A percentile compares a stretch with the other conserved stretches of the same genome.
Conservation (phyloP, 768 basidiomycete genomes). For the Auriscalpium orientale region DNA sequence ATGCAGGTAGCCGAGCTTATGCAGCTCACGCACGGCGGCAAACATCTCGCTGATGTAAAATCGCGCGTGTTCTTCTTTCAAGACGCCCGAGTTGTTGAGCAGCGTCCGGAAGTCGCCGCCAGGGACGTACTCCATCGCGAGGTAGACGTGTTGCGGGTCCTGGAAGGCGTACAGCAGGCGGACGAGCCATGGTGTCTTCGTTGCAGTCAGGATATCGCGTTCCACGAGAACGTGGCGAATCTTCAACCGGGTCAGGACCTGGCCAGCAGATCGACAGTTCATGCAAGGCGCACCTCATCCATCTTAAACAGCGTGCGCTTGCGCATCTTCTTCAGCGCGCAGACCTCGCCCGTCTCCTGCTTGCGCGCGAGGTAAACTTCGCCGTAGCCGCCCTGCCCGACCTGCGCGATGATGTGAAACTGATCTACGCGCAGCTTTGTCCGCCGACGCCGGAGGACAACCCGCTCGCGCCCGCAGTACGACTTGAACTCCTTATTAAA, state of each 20-base stretch:
- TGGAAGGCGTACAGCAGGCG: slow-evolving; percentile 94
- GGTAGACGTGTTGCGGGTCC: slow-evolving; percentile 82
- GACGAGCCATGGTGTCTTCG: slow-evolving; percentile 97
- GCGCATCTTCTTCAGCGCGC: slow-evolving; percentile 95
- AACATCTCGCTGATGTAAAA: slow-evolving; percentile 99
- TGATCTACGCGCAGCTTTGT: slow-evolving; percentile 90
- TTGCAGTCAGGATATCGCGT: slow-evolving; percentile 94
- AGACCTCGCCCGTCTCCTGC: slow-evolving; percentile 92
- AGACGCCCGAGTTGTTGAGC: slow-evolving; percentile 93
- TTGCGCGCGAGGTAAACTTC: slow-evolving; percentile 96
- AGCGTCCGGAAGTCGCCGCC: slow-evolving; percentile 98
- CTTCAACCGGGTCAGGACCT: slow-evolving; percentile 29
- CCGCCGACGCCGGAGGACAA: slow-evolving; percentile 83
- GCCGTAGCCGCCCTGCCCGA: slow-evolving; percentile 98
- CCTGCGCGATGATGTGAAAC: slow-evolving; percentile 97
- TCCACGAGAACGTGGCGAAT: slow-evolving; percentile 97
- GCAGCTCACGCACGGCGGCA: slow-evolving; percentile 84
- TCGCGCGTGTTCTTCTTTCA: slow-evolving; percentile 94
- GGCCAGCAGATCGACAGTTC: background rate
- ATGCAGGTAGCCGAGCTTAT: slow-evolving; percentile 97
- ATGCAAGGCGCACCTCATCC: slow-evolving; percentile 67
- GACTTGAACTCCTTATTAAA: slow-evolving; percentile 81
- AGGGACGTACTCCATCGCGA: slow-evolving; percentile 99
- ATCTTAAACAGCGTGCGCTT: slow-evolving; percentile 94
- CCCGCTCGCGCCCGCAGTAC: slow-evolving; percentile 91